Conservation (phyloP, 805 yeast genomes). For the Saccharomycopsis lassenensis region DNA sequence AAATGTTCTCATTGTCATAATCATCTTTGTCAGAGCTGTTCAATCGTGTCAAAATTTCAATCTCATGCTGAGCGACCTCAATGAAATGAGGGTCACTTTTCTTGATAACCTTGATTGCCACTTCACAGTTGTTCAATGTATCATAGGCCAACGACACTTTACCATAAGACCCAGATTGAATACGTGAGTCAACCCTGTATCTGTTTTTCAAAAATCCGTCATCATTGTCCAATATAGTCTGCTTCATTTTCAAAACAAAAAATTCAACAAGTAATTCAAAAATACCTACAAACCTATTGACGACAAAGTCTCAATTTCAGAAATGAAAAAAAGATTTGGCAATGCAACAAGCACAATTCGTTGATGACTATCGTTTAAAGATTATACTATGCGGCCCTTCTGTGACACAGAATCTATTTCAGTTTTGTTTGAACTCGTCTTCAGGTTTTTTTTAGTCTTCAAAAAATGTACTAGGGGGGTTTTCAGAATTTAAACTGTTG, state of each 20-base stretch:
- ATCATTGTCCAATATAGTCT: too few species aligned
- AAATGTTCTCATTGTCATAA: constrained; percentile 42
- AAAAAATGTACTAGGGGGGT: too few species aligned
- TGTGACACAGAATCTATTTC: too few species aligned
- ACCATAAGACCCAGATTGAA: constrained; percentile 55
- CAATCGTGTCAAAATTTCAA: constrained; percentile 27
- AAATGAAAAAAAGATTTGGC: too few species aligned
- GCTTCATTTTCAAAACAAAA: constrained; percentile 30
- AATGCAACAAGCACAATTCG: too few species aligned
- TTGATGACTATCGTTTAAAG: too few species aligned
- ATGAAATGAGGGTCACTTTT: constrained; percentile 29
- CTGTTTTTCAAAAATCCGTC: constrained; percentile 28
- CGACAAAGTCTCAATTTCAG: too few species aligned
- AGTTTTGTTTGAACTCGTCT: too few species aligned
- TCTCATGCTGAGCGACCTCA: constrained; percentile 44
- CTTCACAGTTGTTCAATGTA: constrained; percentile 24
- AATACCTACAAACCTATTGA: not conserved
- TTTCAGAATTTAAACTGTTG: too few species aligned
- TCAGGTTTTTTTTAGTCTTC: too few species aligned
- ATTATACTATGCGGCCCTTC: too few species aligned
- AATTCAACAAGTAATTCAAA: constrained; percentile 22
- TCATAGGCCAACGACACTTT: constrained; percentile 45
- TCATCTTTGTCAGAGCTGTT: constrained; percentile 6
- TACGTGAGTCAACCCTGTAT: constrained; percentile 33
- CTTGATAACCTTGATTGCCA: constrained; percentile 46